A percentile compares a stretch with the other conserved stretches of the same genome.
These are phyloP conservation scores for Conoideocrella luteorostrata DNA, from an alignment of 2,329 filamentous ascomycete genomes.

Conservation along the genomic window DNA sequence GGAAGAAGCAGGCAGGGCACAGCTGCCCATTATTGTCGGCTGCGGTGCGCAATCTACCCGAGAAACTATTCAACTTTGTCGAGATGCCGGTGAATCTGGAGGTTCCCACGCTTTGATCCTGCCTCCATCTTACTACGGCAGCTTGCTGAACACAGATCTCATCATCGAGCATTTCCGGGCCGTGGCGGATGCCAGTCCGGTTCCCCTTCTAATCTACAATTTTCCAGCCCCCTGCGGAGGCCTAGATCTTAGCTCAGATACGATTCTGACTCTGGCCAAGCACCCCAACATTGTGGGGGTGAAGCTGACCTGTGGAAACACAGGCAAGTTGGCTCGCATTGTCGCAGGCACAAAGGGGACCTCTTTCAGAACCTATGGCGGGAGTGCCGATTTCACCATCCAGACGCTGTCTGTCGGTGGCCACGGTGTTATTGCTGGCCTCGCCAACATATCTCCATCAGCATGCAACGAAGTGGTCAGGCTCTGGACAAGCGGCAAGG, in stretches of 20 bases:
- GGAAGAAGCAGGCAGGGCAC: slow-evolving; percentile 45
- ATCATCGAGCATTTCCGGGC: slow-evolving; percentile 56
- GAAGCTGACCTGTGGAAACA: slow-evolving; percentile 60
- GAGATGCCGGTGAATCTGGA: slow-evolving; percentile 56
- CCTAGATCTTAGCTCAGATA: slow-evolving; percentile 51
- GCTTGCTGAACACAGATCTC: slow-evolving; percentile 49
- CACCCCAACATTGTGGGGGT: slow-evolving; percentile 55
- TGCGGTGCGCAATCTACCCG: slow-evolving; percentile 62
- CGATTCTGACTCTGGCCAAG: slow-evolving; percentile 44
- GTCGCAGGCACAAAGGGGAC: slow-evolving; percentile 34
- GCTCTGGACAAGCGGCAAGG: slow-evolving; percentile 52
- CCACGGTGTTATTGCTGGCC: slow-evolving; percentile 64
- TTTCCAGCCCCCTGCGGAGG: slow-evolving; percentile 52
- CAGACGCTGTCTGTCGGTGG: slow-evolving; percentile 66
- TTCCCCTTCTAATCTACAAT: slow-evolving; percentile 59
- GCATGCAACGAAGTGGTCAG: slow-evolving; percentile 19
- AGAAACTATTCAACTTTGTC: slow-evolving; percentile 59
- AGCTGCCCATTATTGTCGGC: slow-evolving; percentile 61
- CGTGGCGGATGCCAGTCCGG: slow-evolving; percentile 50
- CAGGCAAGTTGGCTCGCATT: slow-evolving; percentile 49
- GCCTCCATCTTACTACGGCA: slow-evolving; percentile 63
- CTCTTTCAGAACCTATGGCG: slow-evolving; percentile 62
- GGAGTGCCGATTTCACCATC: slow-evolving; percentile 68
- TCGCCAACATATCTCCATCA: slow-evolving; percentile 47
- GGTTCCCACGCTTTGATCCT: slow-evolving; percentile 63